These are phyloP conservation scores for Rhizopus arrhizus DNA, from an alignment of 371 early-diverging fungal species.

Conservation along the genomic window DNA sequence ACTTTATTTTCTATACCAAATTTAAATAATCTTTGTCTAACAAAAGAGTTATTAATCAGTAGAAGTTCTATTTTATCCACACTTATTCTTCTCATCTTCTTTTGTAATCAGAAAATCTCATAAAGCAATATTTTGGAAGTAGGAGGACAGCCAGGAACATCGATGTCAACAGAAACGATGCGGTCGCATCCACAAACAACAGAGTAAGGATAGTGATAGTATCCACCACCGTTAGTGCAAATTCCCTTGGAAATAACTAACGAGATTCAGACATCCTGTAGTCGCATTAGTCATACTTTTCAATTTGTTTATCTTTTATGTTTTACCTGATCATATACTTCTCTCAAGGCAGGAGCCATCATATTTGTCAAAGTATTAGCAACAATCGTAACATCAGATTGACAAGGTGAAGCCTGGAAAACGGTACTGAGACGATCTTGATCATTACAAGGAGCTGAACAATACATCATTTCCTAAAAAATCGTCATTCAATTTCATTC, in stretches of 20 bases:
- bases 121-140: slow-evolving; percentile 96
- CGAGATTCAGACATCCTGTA: slow-evolving; percentile 93
- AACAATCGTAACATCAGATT: slow-evolving; percentile 98
- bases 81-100: slow-evolving; percentile 88
- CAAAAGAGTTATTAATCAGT: not conserved
- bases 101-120: slow-evolving; percentile 96
- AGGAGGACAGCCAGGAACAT: slow-evolving; percentile 99
- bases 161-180: slow-evolving; percentile 95
- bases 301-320: not conserved
- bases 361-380: slow-evolving; percentile 97
- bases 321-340: slow-evolving; percentile 89
- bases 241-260: slow-evolving; percentile 98
- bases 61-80: not conserved
- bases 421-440: slow-evolving; percentile 98
- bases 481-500: not conserved
- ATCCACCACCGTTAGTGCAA: slow-evolving; percentile 98
- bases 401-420: slow-evolving; percentile 97
- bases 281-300: not conserved
- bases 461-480: slow-evolving; percentile 93
- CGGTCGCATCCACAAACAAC: slow-evolving; percentile 96
- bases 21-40: slow-evolving; percentile 57
- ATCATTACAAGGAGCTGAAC: slow-evolving; percentile 96
- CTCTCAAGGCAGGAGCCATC: slow-evolving; percentile 97
- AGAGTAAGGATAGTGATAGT: slow-evolving; percentile 97
- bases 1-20: slow-evolving; percentile 61